A percentile compares a stretch with the other conserved stretches of the same genome.
phyloP scores from a whole-genome alignment of 352 stramenopile species.

The Pythium volutum region DNA sequence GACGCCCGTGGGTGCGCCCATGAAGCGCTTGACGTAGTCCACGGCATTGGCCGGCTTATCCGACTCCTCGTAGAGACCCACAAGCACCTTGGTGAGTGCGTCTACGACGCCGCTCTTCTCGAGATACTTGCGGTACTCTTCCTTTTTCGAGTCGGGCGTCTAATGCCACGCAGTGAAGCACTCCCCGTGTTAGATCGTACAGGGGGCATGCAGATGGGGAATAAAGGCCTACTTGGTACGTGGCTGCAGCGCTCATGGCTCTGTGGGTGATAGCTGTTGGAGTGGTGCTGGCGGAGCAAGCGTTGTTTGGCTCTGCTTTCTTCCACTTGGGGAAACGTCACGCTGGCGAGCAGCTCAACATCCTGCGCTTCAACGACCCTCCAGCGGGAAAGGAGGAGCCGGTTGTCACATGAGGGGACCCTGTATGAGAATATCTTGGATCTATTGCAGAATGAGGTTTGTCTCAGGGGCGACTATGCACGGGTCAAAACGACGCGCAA shows the following conservation, averaged over 20 bases:
- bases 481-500: constrained; percentile 18
- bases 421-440: neutral
- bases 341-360: constrained; percentile 14
- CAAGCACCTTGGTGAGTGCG: constrained; percentile 96
- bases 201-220: neutral
- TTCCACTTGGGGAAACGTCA: constrained; percentile 5
- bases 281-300: neutral
- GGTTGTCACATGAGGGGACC: constrained; percentile 18
- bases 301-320: neutral
- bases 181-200: neutral
- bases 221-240: constrained; percentile 53
- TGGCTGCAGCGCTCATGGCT: constrained; percentile 41
- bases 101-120: constrained; percentile 97
- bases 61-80: constrained; percentile 95
- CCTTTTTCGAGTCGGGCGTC: constrained; percentile 96
- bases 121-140: constrained; percentile 98
- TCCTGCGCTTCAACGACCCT: constrained; percentile 14
- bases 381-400: neutral
- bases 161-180: constrained; percentile 24
- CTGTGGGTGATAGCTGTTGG: neutral
- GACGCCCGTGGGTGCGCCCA: constrained; percentile 89
- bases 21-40: constrained; percentile 97
- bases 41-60: constrained; percentile 95
- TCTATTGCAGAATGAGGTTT: constrained; percentile 12
- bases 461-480: constrained; percentile 13